Conservation (phyloP, 345 rosid species). For the Melaleuca alternifolia region DNA sequence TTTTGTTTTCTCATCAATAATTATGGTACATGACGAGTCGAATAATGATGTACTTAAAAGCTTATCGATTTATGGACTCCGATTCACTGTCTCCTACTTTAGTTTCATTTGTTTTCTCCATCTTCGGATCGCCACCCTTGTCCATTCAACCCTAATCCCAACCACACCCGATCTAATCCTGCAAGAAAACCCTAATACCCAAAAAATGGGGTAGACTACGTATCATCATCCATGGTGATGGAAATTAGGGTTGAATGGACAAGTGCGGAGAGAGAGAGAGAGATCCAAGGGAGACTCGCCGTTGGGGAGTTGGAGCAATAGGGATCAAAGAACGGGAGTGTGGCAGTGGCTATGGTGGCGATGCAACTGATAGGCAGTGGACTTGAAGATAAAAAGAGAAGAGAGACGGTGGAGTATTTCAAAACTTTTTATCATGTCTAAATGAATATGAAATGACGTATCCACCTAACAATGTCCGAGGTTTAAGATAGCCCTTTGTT, state of each 20-base stretch:
- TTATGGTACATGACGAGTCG: background rate
- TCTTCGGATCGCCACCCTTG: background rate
- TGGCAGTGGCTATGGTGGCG: background rate
- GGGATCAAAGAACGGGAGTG: background rate
- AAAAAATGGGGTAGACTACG: background rate
- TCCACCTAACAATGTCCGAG: background rate
- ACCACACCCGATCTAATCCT: background rate
- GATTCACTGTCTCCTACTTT: background rate
- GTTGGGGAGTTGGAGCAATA: background rate
- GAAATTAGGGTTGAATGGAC: too few species aligned
- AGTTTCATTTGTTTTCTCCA: background rate
- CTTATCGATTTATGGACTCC: background rate
- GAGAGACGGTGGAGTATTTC: background rate
- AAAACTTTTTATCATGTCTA: background rate
- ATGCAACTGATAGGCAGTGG: background rate
- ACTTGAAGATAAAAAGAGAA: background rate
- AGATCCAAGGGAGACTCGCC: background rate
- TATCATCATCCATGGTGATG: too few species aligned
- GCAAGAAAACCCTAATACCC: background rate
- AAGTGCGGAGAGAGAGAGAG: too few species aligned
- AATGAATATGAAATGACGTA: background rate
- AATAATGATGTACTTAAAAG: background rate
- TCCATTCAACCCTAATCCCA: background rate
- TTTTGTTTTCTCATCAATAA: background rate
- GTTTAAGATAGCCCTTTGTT: background rate